phyloP scores from a whole-genome alignment of 345 rosid species.

The Populus deltoides region DNA sequence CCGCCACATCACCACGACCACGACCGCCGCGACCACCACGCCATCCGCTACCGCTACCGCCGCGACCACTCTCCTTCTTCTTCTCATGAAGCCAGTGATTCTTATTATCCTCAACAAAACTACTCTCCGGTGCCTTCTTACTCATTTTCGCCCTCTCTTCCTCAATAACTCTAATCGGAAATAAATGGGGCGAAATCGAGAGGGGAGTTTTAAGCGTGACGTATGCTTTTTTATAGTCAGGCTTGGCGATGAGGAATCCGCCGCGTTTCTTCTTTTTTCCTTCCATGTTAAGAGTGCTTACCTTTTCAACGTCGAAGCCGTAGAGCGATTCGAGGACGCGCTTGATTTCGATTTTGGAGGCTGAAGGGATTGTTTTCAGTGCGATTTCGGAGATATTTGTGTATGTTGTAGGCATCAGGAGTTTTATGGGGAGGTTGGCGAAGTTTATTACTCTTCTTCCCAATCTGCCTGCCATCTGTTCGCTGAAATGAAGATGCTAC shows the following conservation, averaged over 20 bases:
- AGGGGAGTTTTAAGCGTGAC: slow-evolving; percentile 60
- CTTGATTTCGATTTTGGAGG: slow-evolving; percentile 92
- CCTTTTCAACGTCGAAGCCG: slow-evolving; percentile 83
- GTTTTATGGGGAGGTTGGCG: slow-evolving; percentile 81
- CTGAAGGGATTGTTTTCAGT: slow-evolving; percentile 76
- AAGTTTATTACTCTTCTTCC: slow-evolving; percentile 79
- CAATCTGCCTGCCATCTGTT: slow-evolving; percentile 63
- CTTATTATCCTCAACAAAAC: slow-evolving; percentile 65
- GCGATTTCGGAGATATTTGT: slow-evolving; percentile 69
- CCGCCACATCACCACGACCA: slow-evolving; percentile 2
- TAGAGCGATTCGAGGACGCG: slow-evolving; percentile 88
- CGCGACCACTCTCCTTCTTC: slow-evolving; percentile 31
- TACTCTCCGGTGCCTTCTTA: slow-evolving; percentile 46
- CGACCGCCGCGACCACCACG: slow-evolving; percentile 23
- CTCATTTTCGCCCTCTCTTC: slow-evolving; percentile 61
- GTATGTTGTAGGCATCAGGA: slow-evolving; percentile 59
- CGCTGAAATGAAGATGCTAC: neutral
- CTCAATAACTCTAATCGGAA: slow-evolving; percentile 49
- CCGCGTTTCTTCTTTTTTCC: slow-evolving; percentile 90
- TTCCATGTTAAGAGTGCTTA: slow-evolving; percentile 89
- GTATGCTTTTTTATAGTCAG: slow-evolving; percentile 93
- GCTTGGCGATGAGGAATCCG: slow-evolving; percentile 65
- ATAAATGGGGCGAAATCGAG: slow-evolving; percentile 62
- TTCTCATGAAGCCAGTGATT: slow-evolving; percentile 80
- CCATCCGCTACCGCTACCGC: slow-evolving; percentile 22